Base-by-base conservation (phyloP, 176 grass and related monocot species). In the Oryza glumipatula region DNA sequence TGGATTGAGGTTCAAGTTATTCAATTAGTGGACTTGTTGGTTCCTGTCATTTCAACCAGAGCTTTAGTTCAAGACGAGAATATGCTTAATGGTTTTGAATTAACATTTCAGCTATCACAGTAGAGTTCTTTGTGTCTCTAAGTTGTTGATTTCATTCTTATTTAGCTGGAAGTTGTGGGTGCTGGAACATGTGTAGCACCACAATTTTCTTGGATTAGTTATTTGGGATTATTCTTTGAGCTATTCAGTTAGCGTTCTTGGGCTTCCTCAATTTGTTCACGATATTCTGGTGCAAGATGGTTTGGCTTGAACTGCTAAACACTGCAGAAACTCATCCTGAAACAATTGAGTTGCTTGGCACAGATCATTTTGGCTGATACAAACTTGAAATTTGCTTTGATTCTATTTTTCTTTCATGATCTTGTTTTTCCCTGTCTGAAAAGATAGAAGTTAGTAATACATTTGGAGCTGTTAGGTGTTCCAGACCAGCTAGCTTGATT, bases 391-490 rank as follows among this genome's bases (percentile, higher is more conserved):
- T 2, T 63, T 58, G 5, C 52, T 63, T 63, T 63, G 2, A 9
- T 63, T 3, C 10, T 23, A 63, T 11, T 23, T 63, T 1, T 63
- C 0, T 21, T 63, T 4, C 9, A 23, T 63, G 7, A 23, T 63
- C 23, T 63, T 63, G 7, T 21, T 23, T 21, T 22, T 2, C 36
- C 9, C 58, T 11, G 58, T 7, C 58, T 63, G 58, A 63, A 21
- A 58, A 21, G 17, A 4, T 63, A 17, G 6, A 63, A 63, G 58
- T 63, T 63, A 23, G n/a, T 63, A 63, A 1, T 63, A 22, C n/a
- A 30, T 72, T 68, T 86, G n/a, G 14, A 54, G 9, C 66, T 45
- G 9, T 63, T 49, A 76, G 56, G 22, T 23, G 13, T 72, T 72
- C 24, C 10, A 44, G 43, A 8, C 2, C 43, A 61, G 54, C 39